Evolutionary conservation across 345 rosid genomes (phyloP).

Genomic region (Brassica cretica): DNA sequence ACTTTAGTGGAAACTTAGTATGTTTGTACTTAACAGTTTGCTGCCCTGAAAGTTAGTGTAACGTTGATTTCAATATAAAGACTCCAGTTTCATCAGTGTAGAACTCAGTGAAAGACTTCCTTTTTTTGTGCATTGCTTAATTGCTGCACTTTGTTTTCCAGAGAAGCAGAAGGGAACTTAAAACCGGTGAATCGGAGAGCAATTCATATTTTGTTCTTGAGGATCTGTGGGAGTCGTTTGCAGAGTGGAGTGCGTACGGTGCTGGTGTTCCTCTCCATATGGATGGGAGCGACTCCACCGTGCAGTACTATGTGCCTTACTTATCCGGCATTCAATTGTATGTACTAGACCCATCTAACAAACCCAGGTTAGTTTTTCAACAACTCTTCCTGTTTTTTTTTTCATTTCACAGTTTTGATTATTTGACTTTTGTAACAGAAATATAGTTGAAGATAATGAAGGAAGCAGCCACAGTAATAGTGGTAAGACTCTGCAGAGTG

Average conservation of each 20-base stretch:
- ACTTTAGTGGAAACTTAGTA: background rate
- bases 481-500: conserved; percentile 41
- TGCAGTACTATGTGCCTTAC: conserved; percentile 92
- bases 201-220: conserved; percentile 58
- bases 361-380: conserved; percentile 50
- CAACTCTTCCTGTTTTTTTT: background rate
- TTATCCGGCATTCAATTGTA: conserved; percentile 90
- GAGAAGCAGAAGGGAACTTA: conserved; percentile 41
- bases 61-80: too few relatives aligned
- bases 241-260: conserved; percentile 95
- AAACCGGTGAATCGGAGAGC: conserved; percentile 30
- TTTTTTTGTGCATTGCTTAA: background rate
- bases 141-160: conserved; percentile 31
- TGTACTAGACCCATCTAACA: conserved; percentile 49
- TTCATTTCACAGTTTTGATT: background rate
- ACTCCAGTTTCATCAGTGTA: too few relatives aligned
- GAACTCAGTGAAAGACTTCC: background rate
- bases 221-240: conserved; percentile 86
- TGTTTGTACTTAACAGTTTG: background rate
- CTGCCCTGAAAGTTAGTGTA: background rate
- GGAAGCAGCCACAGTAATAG: conserved; percentile 52
- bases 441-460: conserved; percentile 70
- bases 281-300: conserved; percentile 68
- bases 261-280: conserved; percentile 84
- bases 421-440: conserved; percentile 42